phyloP scores from a whole-genome alignment of 2,329 filamentous ascomycete genomes.

The Epichloe amarillans region DNA sequence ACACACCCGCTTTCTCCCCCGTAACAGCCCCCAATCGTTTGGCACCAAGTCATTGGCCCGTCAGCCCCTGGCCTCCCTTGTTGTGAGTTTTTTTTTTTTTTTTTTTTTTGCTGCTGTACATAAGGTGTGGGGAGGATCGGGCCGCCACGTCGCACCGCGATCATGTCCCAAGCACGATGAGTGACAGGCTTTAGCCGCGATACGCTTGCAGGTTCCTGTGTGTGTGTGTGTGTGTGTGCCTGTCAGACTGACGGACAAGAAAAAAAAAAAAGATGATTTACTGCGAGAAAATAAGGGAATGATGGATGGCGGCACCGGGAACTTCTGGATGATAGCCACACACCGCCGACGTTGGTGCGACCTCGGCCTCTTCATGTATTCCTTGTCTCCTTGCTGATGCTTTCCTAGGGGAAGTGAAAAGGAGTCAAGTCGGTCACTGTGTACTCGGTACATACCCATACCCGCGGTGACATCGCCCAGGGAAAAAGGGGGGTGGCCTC shows the following conservation, averaged over 20 bases:
- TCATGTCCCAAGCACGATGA: slow-evolving; percentile 1
- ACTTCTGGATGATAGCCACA: neutral
- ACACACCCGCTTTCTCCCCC: too few species aligned
- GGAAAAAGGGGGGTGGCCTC: too few species aligned
- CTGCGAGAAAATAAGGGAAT: neutral
- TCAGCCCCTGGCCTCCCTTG: too few species aligned
- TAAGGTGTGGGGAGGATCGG: slow-evolving; percentile 5
- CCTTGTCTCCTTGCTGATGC: too few species aligned
- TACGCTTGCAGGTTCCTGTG: slow-evolving; percentile 1
- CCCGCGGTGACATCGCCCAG: too few species aligned
- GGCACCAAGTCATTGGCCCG: too few species aligned
- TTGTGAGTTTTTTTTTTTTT: neutral
- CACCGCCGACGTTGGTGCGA: neutral
- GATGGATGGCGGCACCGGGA: neutral
- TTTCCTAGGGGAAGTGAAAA: too few species aligned
- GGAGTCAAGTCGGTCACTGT: too few species aligned
- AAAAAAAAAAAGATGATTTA: neutral
- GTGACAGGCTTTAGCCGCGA: slow-evolving; percentile 4
- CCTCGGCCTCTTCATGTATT: neutral
- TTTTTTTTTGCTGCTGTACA: neutral
- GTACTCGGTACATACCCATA: too few species aligned
- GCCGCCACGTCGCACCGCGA: slow-evolving; percentile 6
- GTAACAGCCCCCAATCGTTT: too few species aligned
- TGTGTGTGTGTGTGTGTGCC: too few species aligned
- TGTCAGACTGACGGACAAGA: neutral